A percentile compares a stretch with the other conserved stretches of the same genome.
Evolutionary conservation across 2,329 filamentous ascomycete genomes (phyloP).

Genomic region (Fusarium fujikuroi): DNA sequence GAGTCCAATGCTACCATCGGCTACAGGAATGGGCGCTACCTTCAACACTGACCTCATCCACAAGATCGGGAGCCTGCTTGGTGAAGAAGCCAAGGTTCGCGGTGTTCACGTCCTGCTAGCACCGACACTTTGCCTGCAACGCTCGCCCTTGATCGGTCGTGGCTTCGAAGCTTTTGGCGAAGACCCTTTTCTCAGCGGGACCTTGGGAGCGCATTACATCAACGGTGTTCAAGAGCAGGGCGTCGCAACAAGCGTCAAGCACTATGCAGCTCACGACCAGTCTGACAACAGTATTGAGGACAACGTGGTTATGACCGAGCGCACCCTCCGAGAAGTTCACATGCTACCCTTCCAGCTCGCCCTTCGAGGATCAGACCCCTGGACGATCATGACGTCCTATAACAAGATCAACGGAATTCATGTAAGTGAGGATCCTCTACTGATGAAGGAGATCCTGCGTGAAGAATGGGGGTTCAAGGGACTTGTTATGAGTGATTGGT

Average conservation of each 20-base stretch:
- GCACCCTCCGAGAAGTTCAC: constrained; percentile 39
- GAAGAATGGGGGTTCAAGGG: constrained; percentile 35
- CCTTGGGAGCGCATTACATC: constrained; percentile 47
- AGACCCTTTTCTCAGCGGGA: constrained; percentile 54
- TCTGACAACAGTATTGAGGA: constrained; percentile 44
- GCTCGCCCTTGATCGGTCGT: constrained; percentile 55
- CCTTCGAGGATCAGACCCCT: constrained; percentile 51
- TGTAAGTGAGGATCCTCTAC: constrained; percentile 36
- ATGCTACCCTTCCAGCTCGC: constrained; percentile 53
- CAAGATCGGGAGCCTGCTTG: constrained; percentile 66
- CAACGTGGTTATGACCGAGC: constrained; percentile 30
- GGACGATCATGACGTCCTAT: constrained; percentile 49
- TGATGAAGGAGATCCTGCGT: constrained; percentile 48
- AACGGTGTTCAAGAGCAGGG: constrained; percentile 53
- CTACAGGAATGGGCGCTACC: constrained; percentile 64
- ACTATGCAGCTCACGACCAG: constrained; percentile 55
- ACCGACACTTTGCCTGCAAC: constrained; percentile 53
- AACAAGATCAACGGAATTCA: constrained; percentile 54
- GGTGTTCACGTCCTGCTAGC: constrained; percentile 71
- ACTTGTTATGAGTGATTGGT: constrained; percentile 50
- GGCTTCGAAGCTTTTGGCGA: constrained; percentile 56
- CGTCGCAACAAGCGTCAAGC: constrained; percentile 55
- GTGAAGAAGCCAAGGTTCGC: constrained; percentile 63
- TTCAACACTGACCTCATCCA: constrained; percentile 69
- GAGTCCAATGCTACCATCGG: constrained; percentile 51